Percentiles rank a stretch among this genome's conserved stretches.
These are phyloP conservation scores for Lactarius hengduanensis DNA, from an alignment of 768 basidiomycete species.

Conservation along the genomic window DNA sequence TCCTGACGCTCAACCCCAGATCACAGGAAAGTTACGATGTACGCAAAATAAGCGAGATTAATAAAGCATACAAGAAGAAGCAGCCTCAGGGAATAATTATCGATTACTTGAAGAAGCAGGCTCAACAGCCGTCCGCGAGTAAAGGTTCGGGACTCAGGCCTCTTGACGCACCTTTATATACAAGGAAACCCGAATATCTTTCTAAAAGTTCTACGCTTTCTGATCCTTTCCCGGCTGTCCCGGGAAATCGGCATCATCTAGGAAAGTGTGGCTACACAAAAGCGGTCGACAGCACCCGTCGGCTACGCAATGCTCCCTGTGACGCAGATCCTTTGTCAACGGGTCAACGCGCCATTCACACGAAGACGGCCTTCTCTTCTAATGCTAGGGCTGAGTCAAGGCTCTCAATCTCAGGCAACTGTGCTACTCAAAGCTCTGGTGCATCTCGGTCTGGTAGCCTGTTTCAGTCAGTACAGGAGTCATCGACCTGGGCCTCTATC, in stretches of 20 bases:
- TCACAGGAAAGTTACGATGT: neutral
- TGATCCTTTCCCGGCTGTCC: neutral
- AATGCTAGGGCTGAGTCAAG: neutral
- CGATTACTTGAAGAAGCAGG: constrained; percentile 49
- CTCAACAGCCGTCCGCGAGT: constrained; percentile 26
- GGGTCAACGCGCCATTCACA: neutral
- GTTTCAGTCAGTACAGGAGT: neutral
- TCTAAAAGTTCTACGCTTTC: neutral
- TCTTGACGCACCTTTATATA: neutral
- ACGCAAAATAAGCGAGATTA: neutral
- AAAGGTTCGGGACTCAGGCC: constrained; percentile 19
- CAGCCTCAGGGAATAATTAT: constrained; percentile 39
- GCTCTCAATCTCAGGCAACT: neutral
- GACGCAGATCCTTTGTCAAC: neutral
- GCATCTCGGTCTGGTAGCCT: constrained; percentile 1
- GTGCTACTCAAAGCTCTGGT: neutral
- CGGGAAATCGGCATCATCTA: neutral
- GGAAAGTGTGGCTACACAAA: neutral
- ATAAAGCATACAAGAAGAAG: constrained; percentile 17
- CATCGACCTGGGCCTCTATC: neutral
- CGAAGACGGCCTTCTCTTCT: neutral
- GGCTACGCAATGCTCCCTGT: neutral
- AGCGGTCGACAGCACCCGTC: neutral
- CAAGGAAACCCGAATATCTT: neutral
- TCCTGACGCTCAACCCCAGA: constrained; percentile 9